Base-by-base conservation (phyloP, 805 yeast species). In the Metschnikowia peoriensis region DNA sequence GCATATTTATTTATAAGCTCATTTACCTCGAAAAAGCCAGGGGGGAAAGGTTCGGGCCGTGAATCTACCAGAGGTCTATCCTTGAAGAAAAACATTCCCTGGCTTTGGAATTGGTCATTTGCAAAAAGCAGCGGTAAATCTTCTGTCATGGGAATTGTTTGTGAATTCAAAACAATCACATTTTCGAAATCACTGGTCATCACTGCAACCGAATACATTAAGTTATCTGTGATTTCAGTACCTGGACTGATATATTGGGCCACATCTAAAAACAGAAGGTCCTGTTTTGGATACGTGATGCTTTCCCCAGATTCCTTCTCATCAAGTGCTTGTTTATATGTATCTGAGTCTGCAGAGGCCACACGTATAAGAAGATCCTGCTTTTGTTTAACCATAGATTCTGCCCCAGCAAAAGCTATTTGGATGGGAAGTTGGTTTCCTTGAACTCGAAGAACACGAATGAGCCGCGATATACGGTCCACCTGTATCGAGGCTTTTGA, bases 11-110 rank as follows among this genome's bases (percentile, higher is more conserved):
- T 61, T 6, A 71, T 53, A 8, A 71, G 55, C 15, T 58, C 62
- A 38, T 65, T 62, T 10, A 65, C 50, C 49, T 72, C 75, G 46
- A 61, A 62, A 45, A 62, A 70, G 2, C 75, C 76, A 2, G 69
- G 63, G 1, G 55, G 50, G 38, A 61, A 62, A 34, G 53, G 60
- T 14, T 55, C 52, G 7, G 60, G 58, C 51, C 61, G 57, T 29
- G 58, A 47, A 5, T 57, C 52, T 11, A 58, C 54, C 44, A 58
- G 55, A 2, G 69, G 56, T 0, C 73, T 71, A 16, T 54, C 52
- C 55, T 66, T 66, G 60, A 69, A 72, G 44, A 71, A 65, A 17
- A 59, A 47, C 8, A 61, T 53, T 2, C 75, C 75, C 28, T 60
- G 34, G 17, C 59, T 29, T 38, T 54, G 47, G 55, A 62, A 72